These are phyloP conservation scores for Circinella minor DNA, from an alignment of 371 early-diverging fungal genomes.

Conservation along the genomic window DNA sequence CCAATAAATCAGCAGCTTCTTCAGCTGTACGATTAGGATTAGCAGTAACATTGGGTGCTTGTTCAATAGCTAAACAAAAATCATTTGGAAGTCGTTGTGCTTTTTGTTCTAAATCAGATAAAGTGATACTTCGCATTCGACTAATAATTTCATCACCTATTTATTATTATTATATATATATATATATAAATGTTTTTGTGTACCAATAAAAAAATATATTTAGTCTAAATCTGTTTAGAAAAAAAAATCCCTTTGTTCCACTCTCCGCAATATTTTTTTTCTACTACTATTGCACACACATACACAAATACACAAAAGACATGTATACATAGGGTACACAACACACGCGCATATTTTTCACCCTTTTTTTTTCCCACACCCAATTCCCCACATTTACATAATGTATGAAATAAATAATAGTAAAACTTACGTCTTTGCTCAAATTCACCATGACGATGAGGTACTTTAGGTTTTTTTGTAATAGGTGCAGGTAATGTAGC, in stretches of 20 bases:
- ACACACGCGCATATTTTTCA: too few species aligned
- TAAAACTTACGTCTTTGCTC: conserved; percentile 47
- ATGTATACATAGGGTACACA: too few species aligned
- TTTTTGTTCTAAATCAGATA: conserved; percentile 49
- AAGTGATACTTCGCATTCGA: conserved; percentile 42
- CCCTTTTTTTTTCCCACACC: too few species aligned
- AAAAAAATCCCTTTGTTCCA: too few species aligned
- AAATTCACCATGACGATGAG: conserved; percentile 56
- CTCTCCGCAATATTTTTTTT: too few species aligned
- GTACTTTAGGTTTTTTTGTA: conserved; percentile 49
- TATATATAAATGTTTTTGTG: too few species aligned
- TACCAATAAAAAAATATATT: too few species aligned
- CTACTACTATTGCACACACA: too few species aligned
- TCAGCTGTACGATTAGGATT: conserved; percentile 29
- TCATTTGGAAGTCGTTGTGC: conserved; percentile 30
- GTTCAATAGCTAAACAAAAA: conserved; percentile 40
- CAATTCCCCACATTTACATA: background rate
- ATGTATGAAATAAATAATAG: background rate
- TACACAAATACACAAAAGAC: too few species aligned
- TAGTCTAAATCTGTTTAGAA: too few species aligned
- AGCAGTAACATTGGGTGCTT: conserved; percentile 17
- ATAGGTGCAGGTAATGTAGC: conserved; percentile 15
- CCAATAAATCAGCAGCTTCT: conserved; percentile 30
- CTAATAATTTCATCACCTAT: conserved; percentile 52
- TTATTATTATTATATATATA: too few species aligned